Conservation (phyloP, 441 rosid genomes). For the Syzygium syzygioides region DNA sequence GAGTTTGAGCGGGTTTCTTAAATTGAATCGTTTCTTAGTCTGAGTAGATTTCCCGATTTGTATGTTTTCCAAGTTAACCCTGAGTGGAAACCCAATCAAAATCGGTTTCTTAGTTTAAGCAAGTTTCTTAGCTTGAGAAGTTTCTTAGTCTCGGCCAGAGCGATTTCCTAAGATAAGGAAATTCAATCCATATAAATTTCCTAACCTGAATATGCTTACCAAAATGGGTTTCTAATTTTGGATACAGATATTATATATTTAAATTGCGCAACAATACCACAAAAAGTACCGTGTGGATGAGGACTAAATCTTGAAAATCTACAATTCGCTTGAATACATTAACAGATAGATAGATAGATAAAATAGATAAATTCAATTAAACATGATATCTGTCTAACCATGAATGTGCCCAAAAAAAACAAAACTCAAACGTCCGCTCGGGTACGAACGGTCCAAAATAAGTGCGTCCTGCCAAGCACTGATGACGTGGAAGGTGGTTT, state of each 20-base stretch:
- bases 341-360: neutral
- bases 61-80: neutral
- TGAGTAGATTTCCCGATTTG: neutral
- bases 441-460: neutral
- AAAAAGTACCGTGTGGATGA: neutral
- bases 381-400: neutral
- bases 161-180: too few relatives aligned
- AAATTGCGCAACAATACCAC: neutral
- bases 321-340: neutral
- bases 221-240: neutral
- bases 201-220: neutral
- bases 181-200: neutral
- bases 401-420: neutral
- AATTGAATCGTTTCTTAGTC: neutral
- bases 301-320: neutral
- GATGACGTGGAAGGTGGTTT: neutral
- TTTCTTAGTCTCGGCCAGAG: neutral
- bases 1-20: too few relatives aligned
- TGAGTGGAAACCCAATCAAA: neutral
- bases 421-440: neutral
- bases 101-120: neutral
- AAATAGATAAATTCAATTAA: neutral
- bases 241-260: neutral
- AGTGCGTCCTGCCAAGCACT: accelerated
- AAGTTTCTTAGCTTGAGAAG: neutral